These are phyloP conservation scores for Sclerotinia borealis DNA, from an alignment of 2,329 filamentous ascomycete species.

Conservation along the genomic window DNA sequence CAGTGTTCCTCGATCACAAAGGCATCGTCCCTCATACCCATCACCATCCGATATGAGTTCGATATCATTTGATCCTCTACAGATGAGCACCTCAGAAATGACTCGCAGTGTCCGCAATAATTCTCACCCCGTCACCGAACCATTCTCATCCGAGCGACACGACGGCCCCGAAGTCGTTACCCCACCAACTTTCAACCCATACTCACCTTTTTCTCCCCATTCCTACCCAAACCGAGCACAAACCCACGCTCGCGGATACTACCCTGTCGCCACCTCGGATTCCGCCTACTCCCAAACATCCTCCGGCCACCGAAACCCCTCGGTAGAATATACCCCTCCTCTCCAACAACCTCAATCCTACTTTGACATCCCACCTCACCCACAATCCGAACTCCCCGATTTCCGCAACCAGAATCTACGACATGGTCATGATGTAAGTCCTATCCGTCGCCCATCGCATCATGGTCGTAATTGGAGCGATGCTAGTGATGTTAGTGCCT, in stretches of 20 bases:
- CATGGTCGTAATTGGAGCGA: slow-evolving; percentile 14
- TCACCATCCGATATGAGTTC: slow-evolving; percentile 19
- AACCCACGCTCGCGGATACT: background rate
- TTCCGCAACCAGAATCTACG: slow-evolving; percentile 8
- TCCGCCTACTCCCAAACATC: slow-evolving; percentile 6
- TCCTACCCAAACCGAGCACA: background rate
- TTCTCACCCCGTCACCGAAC: slow-evolving; percentile 15
- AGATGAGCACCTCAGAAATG: slow-evolving; percentile 21
- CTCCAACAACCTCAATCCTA: background rate
- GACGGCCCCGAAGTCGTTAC: slow-evolving; percentile 16
- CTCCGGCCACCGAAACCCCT: background rate
- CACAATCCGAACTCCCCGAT: background rate
- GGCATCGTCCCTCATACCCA: slow-evolving; percentile 7
- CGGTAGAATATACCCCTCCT: slow-evolving; percentile 7
- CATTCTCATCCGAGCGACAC: slow-evolving; percentile 18
- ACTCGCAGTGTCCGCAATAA: slow-evolving; percentile 16
- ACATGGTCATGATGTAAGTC: slow-evolving; percentile 1
- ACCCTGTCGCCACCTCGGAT: slow-evolving; percentile 7
- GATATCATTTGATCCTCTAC: slow-evolving; percentile 29
- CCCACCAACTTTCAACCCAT: slow-evolving; percentile 16
- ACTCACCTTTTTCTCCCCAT: slow-evolving; percentile 2
- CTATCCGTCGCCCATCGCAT: background rate
- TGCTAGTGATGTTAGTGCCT: slow-evolving; percentile 4
- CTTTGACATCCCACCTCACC: slow-evolving; percentile 5
- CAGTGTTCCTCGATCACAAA: slow-evolving; percentile 14